phyloP scores from a whole-genome alignment of 495 filamentous ascomycete genomes.

The Annulohypoxylon nitens region DNA sequence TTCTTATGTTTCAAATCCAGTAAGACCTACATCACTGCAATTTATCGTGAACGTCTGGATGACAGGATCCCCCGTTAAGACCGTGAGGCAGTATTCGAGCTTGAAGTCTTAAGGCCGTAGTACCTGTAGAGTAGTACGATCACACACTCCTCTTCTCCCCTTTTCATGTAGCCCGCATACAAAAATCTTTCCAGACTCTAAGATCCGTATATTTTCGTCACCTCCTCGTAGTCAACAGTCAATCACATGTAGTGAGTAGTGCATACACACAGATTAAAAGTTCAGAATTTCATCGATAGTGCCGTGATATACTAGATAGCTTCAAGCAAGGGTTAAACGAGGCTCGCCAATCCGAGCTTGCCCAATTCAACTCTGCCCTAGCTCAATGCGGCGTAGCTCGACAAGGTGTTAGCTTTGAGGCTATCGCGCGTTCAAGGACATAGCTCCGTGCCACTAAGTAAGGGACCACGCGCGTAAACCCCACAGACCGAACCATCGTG shows the following conservation, averaged over 20 bases:
- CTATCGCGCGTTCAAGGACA: background rate
- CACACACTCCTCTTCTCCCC: background rate
- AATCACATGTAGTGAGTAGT: background rate
- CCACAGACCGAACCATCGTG: background rate
- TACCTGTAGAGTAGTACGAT: background rate
- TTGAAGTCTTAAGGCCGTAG: background rate
- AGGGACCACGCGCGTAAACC: background rate
- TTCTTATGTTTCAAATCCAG: background rate
- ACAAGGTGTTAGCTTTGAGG: background rate
- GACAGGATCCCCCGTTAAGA: no score
- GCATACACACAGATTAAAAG: background rate
- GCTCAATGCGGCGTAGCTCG: background rate
- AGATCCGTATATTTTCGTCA: background rate
- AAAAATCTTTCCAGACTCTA: background rate
- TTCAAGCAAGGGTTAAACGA: background rate
- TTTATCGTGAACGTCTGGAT: background rate
- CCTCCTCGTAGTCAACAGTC: background rate
- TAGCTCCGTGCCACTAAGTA: constrained; percentile 1
- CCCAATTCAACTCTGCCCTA: background rate
- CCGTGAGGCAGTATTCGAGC: background rate
- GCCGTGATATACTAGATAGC: background rate
- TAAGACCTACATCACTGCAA: background rate
- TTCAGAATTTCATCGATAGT: background rate
- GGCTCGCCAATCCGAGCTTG: background rate
- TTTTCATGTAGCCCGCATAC: no score